Evolutionary conservation across 192 early-diverging fungal genomes (phyloP).

Genomic region (Gigaspora rosea): DNA sequence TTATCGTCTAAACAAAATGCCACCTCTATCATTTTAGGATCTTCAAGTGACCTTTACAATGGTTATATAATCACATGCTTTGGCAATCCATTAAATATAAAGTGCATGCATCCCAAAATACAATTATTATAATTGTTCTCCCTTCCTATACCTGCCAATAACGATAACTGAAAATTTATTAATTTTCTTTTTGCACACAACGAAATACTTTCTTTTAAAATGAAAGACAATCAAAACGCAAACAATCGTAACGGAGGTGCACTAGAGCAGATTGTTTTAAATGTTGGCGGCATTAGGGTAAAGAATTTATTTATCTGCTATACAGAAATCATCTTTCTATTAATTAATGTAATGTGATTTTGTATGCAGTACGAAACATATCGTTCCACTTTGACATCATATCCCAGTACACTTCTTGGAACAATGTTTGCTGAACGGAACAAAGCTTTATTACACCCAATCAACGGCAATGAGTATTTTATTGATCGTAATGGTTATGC

Average conservation of each 20-base stretch:
- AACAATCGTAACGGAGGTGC: neutral
- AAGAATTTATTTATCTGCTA: neutral
- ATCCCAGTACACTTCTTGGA: slow-evolving; percentile 20
- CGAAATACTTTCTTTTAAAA: neutral
- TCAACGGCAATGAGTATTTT: neutral
- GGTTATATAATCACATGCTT: no score
- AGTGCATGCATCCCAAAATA: no score
- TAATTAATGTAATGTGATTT: neutral
- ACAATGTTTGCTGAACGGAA: slow-evolving; percentile 26
- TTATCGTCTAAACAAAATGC: no score
- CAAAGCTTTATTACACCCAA: neutral
- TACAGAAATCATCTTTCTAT: neutral
- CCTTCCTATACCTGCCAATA: no score
- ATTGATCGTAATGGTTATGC: no score
- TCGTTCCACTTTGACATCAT: slow-evolving; percentile 9
- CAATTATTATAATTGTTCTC: no score
- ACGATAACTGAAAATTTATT: neutral
- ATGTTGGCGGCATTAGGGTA: slow-evolving; percentile 25
- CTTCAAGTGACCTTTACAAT: no score
- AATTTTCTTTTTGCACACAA: neutral
- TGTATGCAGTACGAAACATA: slow-evolving; percentile 14
- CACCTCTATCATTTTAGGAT: no score
- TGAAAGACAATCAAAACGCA: neutral
- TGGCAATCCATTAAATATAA: no score
- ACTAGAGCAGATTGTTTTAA: neutral